These are phyloP conservation scores for Colletotrichum godetiae DNA, from an alignment of 2,329 filamentous ascomycete species.

Conservation along the genomic window DNA sequence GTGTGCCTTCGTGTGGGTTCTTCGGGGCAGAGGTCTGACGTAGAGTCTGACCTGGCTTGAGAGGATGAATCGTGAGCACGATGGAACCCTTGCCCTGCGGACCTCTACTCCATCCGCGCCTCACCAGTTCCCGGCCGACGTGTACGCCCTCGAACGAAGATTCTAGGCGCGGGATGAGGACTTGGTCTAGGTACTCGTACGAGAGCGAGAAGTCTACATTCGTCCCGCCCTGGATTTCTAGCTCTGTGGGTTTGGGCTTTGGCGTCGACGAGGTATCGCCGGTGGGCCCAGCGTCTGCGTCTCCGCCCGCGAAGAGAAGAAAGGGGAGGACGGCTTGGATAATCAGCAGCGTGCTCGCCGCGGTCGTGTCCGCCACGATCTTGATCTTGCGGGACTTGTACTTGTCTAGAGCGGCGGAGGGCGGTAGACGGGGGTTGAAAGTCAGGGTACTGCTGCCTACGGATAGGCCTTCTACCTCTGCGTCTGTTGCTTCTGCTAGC, in stretches of 20 bases:
- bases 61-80: constrained; percentile 52
- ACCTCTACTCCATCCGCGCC: constrained; percentile 64
- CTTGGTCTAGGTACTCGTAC: constrained; percentile 73
- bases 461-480: constrained; percentile 60
- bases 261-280: constrained; percentile 38
- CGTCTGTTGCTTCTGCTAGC: constrained; percentile 63
- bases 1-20: neutral
- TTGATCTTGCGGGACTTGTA: constrained; percentile 52
- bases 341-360: constrained; percentile 67
- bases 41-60: constrained; percentile 49
- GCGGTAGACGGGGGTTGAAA: constrained; percentile 55
- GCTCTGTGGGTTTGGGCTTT: constrained; percentile 45
- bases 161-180: constrained; percentile 66
- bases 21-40: constrained; percentile 28
- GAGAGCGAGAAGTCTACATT: constrained; percentile 68
- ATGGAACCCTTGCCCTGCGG: constrained; percentile 54
- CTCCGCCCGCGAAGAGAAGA: constrained; percentile 63
- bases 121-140: constrained; percentile 56
- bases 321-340: constrained; percentile 72
- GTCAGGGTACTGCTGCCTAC: constrained; percentile 63
- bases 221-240: constrained; percentile 68
- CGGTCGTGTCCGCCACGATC: constrained; percentile 60
- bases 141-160: constrained; percentile 57
- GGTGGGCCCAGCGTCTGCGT: constrained; percentile 39
- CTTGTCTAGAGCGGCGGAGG: constrained; percentile 49